These are phyloP conservation scores for Megacollybia platyphylla DNA, from an alignment of 1,284 basidiomycete species.

Conservation along the genomic window DNA sequence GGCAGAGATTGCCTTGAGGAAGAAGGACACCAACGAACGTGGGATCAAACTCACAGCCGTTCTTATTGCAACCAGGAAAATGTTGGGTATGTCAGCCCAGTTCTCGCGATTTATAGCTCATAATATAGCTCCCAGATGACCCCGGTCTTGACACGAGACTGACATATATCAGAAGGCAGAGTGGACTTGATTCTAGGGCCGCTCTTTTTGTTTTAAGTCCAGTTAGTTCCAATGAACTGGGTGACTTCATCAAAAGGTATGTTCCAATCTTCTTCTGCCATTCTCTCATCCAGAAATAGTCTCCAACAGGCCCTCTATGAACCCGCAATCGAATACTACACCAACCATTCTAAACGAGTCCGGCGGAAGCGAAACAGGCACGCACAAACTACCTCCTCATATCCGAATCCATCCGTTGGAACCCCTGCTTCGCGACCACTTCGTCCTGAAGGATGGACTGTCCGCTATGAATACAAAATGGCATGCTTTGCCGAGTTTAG, in stretches of 20 bases:
- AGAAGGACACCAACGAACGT: conserved; percentile 71
- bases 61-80: conserved; percentile 75
- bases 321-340: conserved; percentile 85
- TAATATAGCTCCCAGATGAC: conserved; percentile 43
- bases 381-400: conserved; percentile 36
- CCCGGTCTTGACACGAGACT: conserved; percentile 73
- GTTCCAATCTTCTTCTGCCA: conserved; percentile 3
- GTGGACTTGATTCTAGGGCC: conserved; percentile 82
- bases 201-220: conserved; percentile 92
- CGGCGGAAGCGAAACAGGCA: conserved; percentile 78
- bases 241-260: conserved; percentile 75
- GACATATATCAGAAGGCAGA: conserved; percentile 77
- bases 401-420: conserved; percentile 31
- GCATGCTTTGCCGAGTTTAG: conserved; percentile 92
- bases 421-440: conserved; percentile 42
- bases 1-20: conserved; percentile 66
- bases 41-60: conserved; percentile 93
- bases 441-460: conserved; percentile 83
- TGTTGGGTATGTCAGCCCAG: conserved; percentile 51
- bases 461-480: conserved; percentile 96
- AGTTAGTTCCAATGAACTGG: conserved; percentile 69
- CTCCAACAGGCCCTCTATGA: conserved; percentile 84
- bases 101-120: background rate
- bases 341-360: conserved; percentile 82
- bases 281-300: conserved; percentile 21